A percentile compares a stretch with the other conserved stretches of the same genome.
phyloP scores from a whole-genome alignment of 352 stramenopile genomes.

The Aphanomyces cochlioides region DNA sequence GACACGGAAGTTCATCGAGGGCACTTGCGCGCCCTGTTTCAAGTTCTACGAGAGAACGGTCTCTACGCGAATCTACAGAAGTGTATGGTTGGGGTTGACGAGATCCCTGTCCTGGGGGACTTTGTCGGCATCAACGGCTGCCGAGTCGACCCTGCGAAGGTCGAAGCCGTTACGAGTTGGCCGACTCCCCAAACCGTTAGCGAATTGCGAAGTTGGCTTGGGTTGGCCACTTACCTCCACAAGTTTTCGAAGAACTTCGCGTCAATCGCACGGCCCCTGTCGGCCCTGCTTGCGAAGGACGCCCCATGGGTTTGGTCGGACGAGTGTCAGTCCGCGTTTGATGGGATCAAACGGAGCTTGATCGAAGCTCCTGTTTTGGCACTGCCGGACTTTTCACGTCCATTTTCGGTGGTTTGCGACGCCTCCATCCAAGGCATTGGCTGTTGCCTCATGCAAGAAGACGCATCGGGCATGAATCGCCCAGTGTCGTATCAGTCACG shows the following conservation, averaged over 20 bases:
- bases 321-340: conserved; percentile 20
- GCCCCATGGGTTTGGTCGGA: conserved; percentile 10
- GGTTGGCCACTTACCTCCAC: conserved; percentile 27
- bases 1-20: conserved; percentile 31
- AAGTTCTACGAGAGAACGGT: conserved; percentile 32
- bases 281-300: conserved; percentile 8
- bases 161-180: conserved; percentile 27
- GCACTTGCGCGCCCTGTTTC: conserved; percentile 32
- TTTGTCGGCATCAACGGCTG: conserved; percentile 27
- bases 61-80: conserved; percentile 37
- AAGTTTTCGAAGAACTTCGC: conserved; percentile 31
- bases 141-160: conserved; percentile 19
- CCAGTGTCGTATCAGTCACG: no score
- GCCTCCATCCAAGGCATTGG: no score
- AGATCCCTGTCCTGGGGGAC: conserved; percentile 38
- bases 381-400: no score
- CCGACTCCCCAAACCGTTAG: conserved; percentile 30
- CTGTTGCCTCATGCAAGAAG: no score
- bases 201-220: conserved; percentile 20
- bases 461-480: no score
- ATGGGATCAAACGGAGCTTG: conserved; percentile 3
- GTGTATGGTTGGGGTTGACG: conserved; percentile 14
- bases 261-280: conserved; percentile 17
- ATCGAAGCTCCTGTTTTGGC: no score
- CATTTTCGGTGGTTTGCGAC: no score